Evolutionary conservation across 148 eudicot species (phyloP), one percentile per base, ranked within the genome.

Genomic region (Nyssa sinensis): DNA sequence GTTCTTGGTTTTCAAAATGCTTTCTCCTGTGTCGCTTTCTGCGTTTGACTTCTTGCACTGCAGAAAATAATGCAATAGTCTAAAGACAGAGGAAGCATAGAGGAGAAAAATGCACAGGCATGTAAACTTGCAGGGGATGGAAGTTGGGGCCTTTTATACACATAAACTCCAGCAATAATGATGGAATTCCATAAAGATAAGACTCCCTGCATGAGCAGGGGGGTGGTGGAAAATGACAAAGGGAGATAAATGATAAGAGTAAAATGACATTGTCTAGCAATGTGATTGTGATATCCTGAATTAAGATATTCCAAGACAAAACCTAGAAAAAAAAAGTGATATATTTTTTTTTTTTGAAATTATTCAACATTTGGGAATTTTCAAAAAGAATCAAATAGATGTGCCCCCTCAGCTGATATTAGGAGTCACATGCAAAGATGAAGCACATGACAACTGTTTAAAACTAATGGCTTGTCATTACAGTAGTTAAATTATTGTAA

Each of bases 21-120:
- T 88, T 89, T 76, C 97, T 86, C 66, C 92, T 81, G 62, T 91
- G 87, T 64, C 83, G 73, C 86, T 93, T 93, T 82, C 93, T 84
- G 37, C 83, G 82, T 82, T 92, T 94, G 75, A 88, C 83, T 81
- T 85, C 89, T 81, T 75, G 80, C 29, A 77, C 86, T 82, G 73
- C 67, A 67, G 51, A 23, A 66, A 57, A 12, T 3, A 4, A 49
- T 14, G 33, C 41, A 66, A 53, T 41, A 41, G 0, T 41, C 47
- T 41, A 41, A 41, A 41, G 47, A 41, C 17, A 14, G 16, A 11
- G 51, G 51, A 14, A 44, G 16, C 47, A 44, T 12, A 44, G 44
- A 6, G 17, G 51, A 44, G 17, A 44, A 10, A 10, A 41, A 41
- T 41, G 47, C 17, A 44, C 16, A 44, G 17, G 51, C n/a, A n/a